These are phyloP conservation scores for Pistacia atlantica DNA, from an alignment of 345 rosid species.

Conservation along the genomic window DNA sequence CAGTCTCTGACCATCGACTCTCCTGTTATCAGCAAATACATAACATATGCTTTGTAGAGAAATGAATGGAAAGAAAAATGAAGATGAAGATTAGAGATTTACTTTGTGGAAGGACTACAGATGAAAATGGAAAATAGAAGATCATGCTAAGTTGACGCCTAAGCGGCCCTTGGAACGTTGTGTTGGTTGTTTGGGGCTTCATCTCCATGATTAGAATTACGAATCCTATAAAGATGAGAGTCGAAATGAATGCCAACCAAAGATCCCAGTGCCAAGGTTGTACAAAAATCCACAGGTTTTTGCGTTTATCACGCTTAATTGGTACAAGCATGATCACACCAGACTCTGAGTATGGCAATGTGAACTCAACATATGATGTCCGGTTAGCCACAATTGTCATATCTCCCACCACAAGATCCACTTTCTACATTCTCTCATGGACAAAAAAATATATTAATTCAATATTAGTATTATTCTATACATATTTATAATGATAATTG, in stretches of 20 bases:
- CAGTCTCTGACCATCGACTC: constrained; percentile 22
- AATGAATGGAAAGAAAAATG: no score
- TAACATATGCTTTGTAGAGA: no score
- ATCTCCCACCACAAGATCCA: constrained; percentile 37
- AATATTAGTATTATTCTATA: no score
- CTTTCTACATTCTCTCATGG: neutral
- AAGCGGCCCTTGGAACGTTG: constrained; percentile 29
- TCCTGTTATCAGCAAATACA: constrained; percentile 7
- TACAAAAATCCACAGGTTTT: constrained; percentile 42
- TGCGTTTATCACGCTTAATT: neutral
- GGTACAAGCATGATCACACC: constrained; percentile 42
- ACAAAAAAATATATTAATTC: neutral
- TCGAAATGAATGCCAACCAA: constrained; percentile 34
- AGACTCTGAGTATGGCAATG: constrained; percentile 41
- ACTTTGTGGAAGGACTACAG: constrained; percentile 44
- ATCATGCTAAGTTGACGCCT: constrained; percentile 26
- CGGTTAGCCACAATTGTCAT: constrained; percentile 26
- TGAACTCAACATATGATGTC: constrained; percentile 33
- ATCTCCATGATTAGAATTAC: constrained; percentile 38
- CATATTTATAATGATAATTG: no score
- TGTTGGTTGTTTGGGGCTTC: constrained; percentile 23
- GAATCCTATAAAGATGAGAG: constrained; percentile 31
- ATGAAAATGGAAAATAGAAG: constrained; percentile 39
- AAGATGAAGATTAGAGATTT: constrained; percentile 2
- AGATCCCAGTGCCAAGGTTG: constrained; percentile 44